Conservation (phyloP, 192 early-diverging fungal genomes). For the Podila minutissima region DNA sequence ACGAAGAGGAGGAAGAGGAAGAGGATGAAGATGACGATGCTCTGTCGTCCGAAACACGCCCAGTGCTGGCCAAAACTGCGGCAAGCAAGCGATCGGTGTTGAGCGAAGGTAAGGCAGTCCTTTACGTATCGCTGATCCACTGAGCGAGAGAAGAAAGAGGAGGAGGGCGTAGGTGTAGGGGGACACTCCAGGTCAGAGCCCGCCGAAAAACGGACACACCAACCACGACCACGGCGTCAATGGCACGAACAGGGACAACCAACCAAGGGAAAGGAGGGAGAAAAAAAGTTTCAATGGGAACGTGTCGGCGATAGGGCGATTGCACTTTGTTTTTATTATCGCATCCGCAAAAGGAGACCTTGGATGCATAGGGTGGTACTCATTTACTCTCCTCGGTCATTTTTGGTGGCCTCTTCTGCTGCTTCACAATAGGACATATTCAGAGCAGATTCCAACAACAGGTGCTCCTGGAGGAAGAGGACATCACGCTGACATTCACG, state of each 20-base stretch:
- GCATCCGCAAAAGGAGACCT: too few species aligned
- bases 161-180: too few species aligned
- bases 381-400: neutral
- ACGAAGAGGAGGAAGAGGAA: conserved; percentile 10
- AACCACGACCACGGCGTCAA: too few species aligned
- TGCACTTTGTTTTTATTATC: too few species aligned
- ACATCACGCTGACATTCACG: conserved; percentile 29
- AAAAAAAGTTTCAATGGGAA: neutral
- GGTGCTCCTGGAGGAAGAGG: conserved; percentile 40
- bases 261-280: neutral
- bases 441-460: conserved; percentile 13
- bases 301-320: too few species aligned
- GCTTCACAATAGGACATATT: neutral
- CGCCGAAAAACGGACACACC: too few species aligned
- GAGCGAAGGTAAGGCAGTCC: neutral
- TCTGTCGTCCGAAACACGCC: conserved; percentile 4
- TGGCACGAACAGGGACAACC: too few species aligned
- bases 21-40: conserved; percentile 11
- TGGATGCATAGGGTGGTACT: neutral
- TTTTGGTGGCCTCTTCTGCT: neutral
- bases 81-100: neutral
- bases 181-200: neutral
- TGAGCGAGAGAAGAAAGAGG: neutral
- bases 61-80: conserved; percentile 11
- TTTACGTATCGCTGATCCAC: neutral